Conservation (phyloP, 768 basidiomycete genomes). For the Paxillus rubicundulus region DNA sequence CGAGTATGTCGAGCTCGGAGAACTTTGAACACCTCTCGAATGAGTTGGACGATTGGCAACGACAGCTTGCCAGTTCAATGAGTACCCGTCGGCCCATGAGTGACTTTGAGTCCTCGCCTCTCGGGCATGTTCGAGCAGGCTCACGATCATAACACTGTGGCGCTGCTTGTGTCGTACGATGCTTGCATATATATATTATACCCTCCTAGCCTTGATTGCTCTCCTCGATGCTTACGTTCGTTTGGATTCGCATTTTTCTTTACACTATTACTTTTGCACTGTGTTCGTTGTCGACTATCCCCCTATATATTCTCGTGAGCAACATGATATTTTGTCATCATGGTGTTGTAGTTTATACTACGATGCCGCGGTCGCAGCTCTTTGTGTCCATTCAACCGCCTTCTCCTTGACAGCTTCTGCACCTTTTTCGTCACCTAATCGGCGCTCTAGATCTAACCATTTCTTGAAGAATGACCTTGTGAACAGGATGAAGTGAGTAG, state of each 20-base stretch:
- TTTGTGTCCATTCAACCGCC: conserved; percentile 89
- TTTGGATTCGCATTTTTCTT: conserved; percentile 50
- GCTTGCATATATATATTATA: conserved; percentile 37
- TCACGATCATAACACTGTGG: conserved; percentile 48
- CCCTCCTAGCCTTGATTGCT: conserved; percentile 37
- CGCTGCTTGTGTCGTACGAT: conserved; percentile 8
- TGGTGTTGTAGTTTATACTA: conserved; percentile 14
- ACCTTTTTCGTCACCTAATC: conserved; percentile 85
- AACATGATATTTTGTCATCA: conserved; percentile 17
- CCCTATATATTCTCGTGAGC: conserved; percentile 33
- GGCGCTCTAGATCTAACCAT: conserved; percentile 86
- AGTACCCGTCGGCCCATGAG: conserved; percentile 68
- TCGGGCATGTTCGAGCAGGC: conserved; percentile 55
- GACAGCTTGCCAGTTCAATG: conserved; percentile 79
- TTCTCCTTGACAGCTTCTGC: conserved; percentile 77
- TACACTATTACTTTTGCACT: conserved; percentile 34
- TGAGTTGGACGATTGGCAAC: conserved; percentile 84
- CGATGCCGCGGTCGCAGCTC: conserved; percentile 34
- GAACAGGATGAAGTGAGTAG: conserved; percentile 14
- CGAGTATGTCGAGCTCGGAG: conserved; percentile 80
- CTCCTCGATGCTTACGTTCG: conserved; percentile 45
- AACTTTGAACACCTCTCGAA: conserved; percentile 80
- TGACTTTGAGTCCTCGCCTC: conserved; percentile 62
- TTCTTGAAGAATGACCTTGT: conserved; percentile 93
- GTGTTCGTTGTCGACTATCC: conserved; percentile 32